These are phyloP conservation scores for Picochlorum sp. DNA, from an alignment of 139 green algal genomes.

Conservation along the genomic window DNA sequence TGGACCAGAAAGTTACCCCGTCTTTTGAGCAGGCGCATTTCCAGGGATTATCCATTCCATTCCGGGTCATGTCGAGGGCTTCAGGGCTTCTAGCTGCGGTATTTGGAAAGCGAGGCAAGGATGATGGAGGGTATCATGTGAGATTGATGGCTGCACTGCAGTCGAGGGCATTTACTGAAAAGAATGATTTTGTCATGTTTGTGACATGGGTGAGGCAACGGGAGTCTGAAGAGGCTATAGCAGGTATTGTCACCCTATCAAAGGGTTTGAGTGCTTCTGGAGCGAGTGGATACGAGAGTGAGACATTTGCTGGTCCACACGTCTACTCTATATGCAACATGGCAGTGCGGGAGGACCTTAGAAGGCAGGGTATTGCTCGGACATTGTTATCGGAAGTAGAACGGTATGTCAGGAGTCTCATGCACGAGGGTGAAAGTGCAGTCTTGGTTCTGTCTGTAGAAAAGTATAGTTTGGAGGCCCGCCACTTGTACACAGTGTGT, in stretches of 20 bases:
- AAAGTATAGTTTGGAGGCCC: conserved; percentile 10
- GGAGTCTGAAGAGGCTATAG: not conserved
- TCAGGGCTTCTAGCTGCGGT: not conserved
- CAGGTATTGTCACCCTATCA: conserved; percentile 11
- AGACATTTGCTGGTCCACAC: not conserved
- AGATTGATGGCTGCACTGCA: conserved; percentile 20
- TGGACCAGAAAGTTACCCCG: no score
- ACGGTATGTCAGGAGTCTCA: not conserved
- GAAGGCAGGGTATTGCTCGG: conserved; percentile 13
- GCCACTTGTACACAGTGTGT: conserved; percentile 12
- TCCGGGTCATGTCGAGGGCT: not conserved
- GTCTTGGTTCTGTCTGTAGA: conserved; percentile 17
- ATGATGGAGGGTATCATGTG: not conserved
- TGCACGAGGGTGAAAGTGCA: not conserved
- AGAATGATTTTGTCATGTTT: conserved; percentile 7
- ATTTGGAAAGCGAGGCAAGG: not conserved
- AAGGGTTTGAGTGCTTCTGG: conserved; percentile 4
- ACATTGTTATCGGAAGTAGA: conserved; percentile 15
- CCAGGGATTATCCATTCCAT: not conserved
- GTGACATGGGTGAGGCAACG: conserved; percentile 1
- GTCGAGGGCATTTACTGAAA: conserved; percentile 1
- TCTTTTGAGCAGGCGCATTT: not conserved
- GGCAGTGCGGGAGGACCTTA: conserved; percentile 8
- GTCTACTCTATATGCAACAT: conserved; percentile 14
- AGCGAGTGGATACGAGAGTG: conserved; percentile 5